Evolutionary conservation across 148 eudicot species (phyloP), one percentile per base, ranked within the genome.

Genomic region (Rhododendron molle): DNA sequence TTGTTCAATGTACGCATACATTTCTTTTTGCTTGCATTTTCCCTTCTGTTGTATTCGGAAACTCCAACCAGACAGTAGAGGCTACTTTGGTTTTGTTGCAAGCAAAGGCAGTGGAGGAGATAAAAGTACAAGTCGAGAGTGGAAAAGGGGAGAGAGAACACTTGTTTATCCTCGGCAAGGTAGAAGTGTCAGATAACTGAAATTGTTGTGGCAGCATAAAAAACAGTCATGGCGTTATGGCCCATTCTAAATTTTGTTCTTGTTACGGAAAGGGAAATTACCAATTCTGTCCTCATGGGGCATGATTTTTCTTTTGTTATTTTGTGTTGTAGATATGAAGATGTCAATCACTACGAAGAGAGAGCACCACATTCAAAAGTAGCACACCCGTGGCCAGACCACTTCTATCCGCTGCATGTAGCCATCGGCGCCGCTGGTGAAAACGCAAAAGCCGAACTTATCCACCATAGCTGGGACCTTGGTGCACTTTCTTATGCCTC

Each of bases 361-460:
- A 96, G 86, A 83, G 98, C 98, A 20, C 98, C 98, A 34, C 86
- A 91, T 83, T 93, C 96, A 3, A 96, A 89, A 87, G 85, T 78
- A n/a, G 95, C 98, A 58, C 98, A 96, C 81, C 98, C 98, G 4
- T 32, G 78, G 77, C 97, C 98, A 1, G 97, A 96, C 11, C 98
- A 96, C 84, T 92, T 94, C 38, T 93, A 94, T 76, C 98, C 98
- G 3, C 71, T 96, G 83, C 98, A 94, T 54, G 96, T 96, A 52
- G 98, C 98, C 58, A 85, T 94, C 86, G 98, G 98, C 26, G 98
- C 98, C 11, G 88, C 94, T 0, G 96, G 95, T 56, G 92, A 85
- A 44, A 80, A 87, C 38, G 56, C 98, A 0, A 94, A 92, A 82
- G 94, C 94, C 0, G 93, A 95, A 86, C 95, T 93, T 43, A 89